phyloP scores from a whole-genome alignment of 257 asterid species.

The Ehretia macrophylla region DNA sequence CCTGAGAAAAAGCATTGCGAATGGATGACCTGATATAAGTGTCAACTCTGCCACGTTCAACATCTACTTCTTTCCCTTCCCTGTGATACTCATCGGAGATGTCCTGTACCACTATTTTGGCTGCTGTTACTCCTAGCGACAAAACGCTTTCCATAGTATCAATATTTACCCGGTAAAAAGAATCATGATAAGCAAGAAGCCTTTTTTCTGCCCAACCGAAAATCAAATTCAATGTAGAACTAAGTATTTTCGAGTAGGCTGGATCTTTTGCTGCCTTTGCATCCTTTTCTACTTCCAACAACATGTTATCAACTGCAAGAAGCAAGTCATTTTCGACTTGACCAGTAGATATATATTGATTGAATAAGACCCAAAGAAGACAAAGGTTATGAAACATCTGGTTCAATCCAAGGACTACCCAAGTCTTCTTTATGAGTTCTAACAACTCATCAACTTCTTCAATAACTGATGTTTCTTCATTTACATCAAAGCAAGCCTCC shows the following conservation, averaged over 20 bases:
- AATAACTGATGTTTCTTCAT: constrained; percentile 56
- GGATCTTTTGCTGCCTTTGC: constrained; percentile 35
- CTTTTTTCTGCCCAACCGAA: constrained; percentile 64
- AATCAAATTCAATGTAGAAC: constrained; percentile 39
- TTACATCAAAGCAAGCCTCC: constrained; percentile 77
- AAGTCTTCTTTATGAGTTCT: constrained; percentile 77
- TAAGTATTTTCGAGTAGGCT: constrained; percentile 45
- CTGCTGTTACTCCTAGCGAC: constrained; percentile 55
- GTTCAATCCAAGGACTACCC: constrained; percentile 73
- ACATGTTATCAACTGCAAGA: constrained; percentile 56
- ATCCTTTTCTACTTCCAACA: constrained; percentile 59
- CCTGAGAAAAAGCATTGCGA: constrained; percentile 66
- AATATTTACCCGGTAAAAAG: constrained; percentile 65
- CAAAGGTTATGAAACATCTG: constrained; percentile 69
- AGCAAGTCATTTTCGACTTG: constrained; percentile 72
- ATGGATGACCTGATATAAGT: constrained; percentile 78
- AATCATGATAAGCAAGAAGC: constrained; percentile 61
- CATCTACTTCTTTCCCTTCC: constrained; percentile 38
- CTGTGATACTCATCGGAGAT: constrained; percentile 30
- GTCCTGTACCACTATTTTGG: constrained; percentile 46
- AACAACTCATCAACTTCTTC: constrained; percentile 90
- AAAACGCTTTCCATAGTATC: constrained; percentile 62
- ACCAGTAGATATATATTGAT: constrained; percentile 47
- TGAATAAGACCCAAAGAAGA: constrained; percentile 72
- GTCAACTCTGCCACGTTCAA: constrained; percentile 50